Base-by-base conservation (phyloP, 2,329 filamentous ascomycete genomes). In the Sporothrix luriei region DNA sequence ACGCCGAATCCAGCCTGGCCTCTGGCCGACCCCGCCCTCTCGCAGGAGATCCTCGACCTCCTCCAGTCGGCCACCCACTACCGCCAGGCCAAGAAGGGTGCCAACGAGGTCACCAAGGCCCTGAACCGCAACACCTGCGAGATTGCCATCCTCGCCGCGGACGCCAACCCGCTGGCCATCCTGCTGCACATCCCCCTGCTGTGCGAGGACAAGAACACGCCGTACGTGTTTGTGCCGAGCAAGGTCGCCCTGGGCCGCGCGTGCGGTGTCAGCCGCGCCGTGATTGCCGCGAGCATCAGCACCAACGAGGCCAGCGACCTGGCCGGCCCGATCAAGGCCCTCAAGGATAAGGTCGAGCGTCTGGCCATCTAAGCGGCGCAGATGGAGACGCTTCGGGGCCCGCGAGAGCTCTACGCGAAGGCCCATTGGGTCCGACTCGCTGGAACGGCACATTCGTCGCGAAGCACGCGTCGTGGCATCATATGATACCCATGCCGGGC, bases 271-370 rank as follows among this genome's bases (percentile, higher is more conserved):
- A 90, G 87, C 78, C 87, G 94, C 71, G 86, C 93, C 69, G 94
- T 98, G 72, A 97, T 98, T 76, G 90, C 92, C 52, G 90, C 88
- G 72, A 90, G 86, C 77, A 97, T 98, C 82, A 97, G 93, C 75
- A 93, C 91, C 81, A 97, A 97, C 86, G 93, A 97, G 82, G 91
- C 90, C 51, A 91, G 88, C 77, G 94, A 97, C 81, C 85, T 98
- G 71, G 91, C 90, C 80, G 87, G 88, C 77, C 93, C 96, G 85
- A 97, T 98, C 81, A 87, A 91, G 76, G 86, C 89, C 74, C 85
- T 97, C 78, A 96, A 94, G 85, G 92, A 96, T 82, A 96, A 97
- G 88, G 92, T 98, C 69, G 94, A 98, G 87, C 88, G 94, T 76
- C 87, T 97, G 75, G 93, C 94, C 84, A 97, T 97, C 83, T 97